phyloP scores from a whole-genome alignment of 2,329 filamentous ascomycete genomes.

The Clonostachys rosea region DNA sequence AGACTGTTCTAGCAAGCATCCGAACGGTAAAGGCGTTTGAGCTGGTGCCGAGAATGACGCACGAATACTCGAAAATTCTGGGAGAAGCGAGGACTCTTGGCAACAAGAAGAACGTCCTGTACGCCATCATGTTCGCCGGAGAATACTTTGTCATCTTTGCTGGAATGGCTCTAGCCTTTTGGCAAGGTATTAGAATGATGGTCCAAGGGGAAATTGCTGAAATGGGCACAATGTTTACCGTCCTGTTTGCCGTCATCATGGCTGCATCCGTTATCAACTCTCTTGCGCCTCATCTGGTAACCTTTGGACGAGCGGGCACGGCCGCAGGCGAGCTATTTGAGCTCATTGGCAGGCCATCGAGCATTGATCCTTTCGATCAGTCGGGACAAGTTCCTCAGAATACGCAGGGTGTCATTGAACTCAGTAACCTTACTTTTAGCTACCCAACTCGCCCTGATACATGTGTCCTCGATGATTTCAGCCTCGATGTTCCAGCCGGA shows the following conservation, averaged over 20 bases:
- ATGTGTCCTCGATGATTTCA: constrained; percentile 33
- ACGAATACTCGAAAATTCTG: constrained; percentile 34
- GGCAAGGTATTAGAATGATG: constrained; percentile 44
- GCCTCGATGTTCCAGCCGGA: constrained; percentile 35
- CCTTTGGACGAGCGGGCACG: constrained; percentile 38
- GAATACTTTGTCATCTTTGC: constrained; percentile 43
- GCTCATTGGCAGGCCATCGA: constrained; percentile 37
- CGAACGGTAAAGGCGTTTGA: constrained; percentile 46
- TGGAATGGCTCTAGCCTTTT: constrained; percentile 44
- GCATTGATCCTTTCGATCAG: constrained; percentile 34
- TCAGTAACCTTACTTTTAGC: constrained; percentile 43
- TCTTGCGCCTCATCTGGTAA: constrained; percentile 39
- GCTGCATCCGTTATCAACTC: constrained; percentile 37
- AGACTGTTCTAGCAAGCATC: constrained; percentile 43
- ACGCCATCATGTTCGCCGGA: constrained; percentile 34
- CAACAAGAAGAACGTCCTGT: constrained; percentile 34
- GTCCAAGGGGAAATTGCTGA: constrained; percentile 33
- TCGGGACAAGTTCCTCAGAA: constrained; percentile 20
- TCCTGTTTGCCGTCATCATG: constrained; percentile 41
- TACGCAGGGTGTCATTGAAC: constrained; percentile 37
- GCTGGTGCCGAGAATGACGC: constrained; percentile 34
- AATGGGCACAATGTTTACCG: constrained; percentile 42
- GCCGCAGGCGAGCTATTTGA: constrained; percentile 41
- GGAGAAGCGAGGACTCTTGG: constrained; percentile 30
- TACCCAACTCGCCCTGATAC: constrained; percentile 53